Evolutionary conservation across 2,329 filamentous ascomycete genomes (phyloP).

Genomic region (Fusarium sp.): DNA sequence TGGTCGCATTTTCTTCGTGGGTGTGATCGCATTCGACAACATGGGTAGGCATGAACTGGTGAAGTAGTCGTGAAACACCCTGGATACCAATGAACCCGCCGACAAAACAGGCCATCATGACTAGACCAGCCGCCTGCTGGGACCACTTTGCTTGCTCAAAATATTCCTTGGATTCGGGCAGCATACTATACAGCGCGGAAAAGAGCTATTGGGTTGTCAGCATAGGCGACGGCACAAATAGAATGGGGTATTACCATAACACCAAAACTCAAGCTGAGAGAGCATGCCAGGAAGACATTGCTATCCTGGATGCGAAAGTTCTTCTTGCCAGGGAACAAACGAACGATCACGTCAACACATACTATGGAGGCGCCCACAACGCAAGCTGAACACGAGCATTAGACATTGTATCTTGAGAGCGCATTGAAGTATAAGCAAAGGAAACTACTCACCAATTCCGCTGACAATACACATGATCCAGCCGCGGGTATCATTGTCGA

Average conservation of each 20-base stretch:
- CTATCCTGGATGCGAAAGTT: slow-evolving; percentile 91
- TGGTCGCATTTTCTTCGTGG: slow-evolving; percentile 67
- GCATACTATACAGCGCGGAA: slow-evolving; percentile 91
- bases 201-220: slow-evolving; percentile 74
- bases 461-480: slow-evolving; percentile 95
- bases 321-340: slow-evolving; percentile 77
- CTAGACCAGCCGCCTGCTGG: slow-evolving; percentile 74
- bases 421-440: neutral
- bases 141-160: slow-evolving; percentile 76
- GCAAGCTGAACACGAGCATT: slow-evolving; percentile 60
- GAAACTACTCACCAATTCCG: slow-evolving; percentile 68
- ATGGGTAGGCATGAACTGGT: slow-evolving; percentile 80
- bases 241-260: slow-evolving; percentile 78
- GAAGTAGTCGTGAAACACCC: slow-evolving; percentile 76
- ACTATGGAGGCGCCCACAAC: slow-evolving; percentile 85
- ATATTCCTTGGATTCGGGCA: slow-evolving; percentile 86
- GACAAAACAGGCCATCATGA: slow-evolving; percentile 77
- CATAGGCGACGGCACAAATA: neutral
- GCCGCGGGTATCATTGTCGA: slow-evolving; percentile 87
- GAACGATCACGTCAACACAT: slow-evolving; percentile 84
- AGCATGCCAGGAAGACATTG: slow-evolving; percentile 87
- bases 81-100: slow-evolving; percentile 82
- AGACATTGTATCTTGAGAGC: neutral
- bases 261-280: slow-evolving; percentile 91
- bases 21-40: slow-evolving; percentile 84